Base-by-base conservation (phyloP, 371 early-diverging fungal species). In the Syncephalastrum monosporum region DNA sequence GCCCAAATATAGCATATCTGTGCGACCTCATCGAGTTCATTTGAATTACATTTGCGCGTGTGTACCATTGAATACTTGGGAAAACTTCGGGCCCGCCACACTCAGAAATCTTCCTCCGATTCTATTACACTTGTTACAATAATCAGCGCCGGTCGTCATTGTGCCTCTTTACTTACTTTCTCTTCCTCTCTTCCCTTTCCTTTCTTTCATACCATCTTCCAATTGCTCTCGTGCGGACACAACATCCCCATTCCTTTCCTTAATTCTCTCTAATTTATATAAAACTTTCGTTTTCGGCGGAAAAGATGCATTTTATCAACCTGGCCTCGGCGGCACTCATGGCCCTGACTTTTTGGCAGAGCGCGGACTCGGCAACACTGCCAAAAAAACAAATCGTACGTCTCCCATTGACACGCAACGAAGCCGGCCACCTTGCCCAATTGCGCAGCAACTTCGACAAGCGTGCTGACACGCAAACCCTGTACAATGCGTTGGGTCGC, bases 371-470 rank as follows among this genome's bases (percentile, higher is more conserved):
- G 16, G 42, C 33, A 19, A 50, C 27, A 17, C 27, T 44, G 13
- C 48, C 48, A 19, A 48, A 19, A 8, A 46, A 25, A 5, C 56
- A 56, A 42, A 25, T 57, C 15, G 52, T 58, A 8, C 59, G 64
- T 19, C 38, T 59, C 13, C 55, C 64, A 19, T 47, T 64, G 7
- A 38, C 46, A 52, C 55, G 59, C 4, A 64, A 55, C 29, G 51
- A 55, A 55, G 50, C 54, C 33, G 64, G 61, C 2, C 63, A 63
- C 50, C 44, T 57, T 19, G 54, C 65, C 16, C 54, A 51, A n/a
- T 43, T 59, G 10, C 24, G 44, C 13, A 60, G 47, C 15, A 25
- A 46, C 4, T 44, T 63, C 17, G 43, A 48, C 14, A 51, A 60
- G 29, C 57, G 65, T 27, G 60, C 49, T 1, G 47, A 56, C 7